These are phyloP conservation scores for Colletotrichum liriopes DNA, from an alignment of 2,329 filamentous ascomycete genomes.

Conservation along the genomic window DNA sequence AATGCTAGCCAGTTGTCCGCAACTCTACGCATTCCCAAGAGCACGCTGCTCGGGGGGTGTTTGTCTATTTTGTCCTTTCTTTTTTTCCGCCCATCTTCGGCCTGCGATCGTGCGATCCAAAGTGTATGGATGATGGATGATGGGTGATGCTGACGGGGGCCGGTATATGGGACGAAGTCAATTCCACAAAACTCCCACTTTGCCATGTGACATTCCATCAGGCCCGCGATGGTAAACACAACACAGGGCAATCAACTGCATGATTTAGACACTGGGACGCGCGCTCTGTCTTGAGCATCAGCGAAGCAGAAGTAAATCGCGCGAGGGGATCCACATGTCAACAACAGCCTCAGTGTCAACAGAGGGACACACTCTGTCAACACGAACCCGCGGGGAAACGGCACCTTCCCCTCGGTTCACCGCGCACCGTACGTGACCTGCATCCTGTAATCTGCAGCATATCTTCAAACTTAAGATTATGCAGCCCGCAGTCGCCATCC, in stretches of 20 bases:
- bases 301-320: neutral
- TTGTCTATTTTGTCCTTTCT: too few relatives aligned
- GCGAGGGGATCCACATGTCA: neutral
- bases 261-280: neutral
- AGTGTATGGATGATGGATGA: neutral
- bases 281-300: neutral
- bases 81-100: neutral
- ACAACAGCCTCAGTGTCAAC: too few relatives aligned
- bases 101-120: neutral
- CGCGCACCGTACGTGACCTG: neutral
- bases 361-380: too few relatives aligned
- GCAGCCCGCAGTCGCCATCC: neutral
- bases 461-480: neutral
- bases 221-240: neutral
- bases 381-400: neutral
- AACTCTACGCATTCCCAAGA: neutral
- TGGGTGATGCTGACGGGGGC: neutral
- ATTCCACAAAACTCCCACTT: neutral
- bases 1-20: neutral
- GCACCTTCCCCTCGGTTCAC: neutral
- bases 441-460: too few relatives aligned
- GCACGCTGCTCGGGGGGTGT: too few relatives aligned
- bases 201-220: conserved; percentile 18
- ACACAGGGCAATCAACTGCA: neutral
- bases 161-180: conserved; percentile 30